Percentiles rank a stretch among this genome's conserved stretches.
These are phyloP conservation scores for Cryptosporidium meleagridis DNA, from an alignment of 169 alveolate genomes.

Conservation along the genomic window DNA sequence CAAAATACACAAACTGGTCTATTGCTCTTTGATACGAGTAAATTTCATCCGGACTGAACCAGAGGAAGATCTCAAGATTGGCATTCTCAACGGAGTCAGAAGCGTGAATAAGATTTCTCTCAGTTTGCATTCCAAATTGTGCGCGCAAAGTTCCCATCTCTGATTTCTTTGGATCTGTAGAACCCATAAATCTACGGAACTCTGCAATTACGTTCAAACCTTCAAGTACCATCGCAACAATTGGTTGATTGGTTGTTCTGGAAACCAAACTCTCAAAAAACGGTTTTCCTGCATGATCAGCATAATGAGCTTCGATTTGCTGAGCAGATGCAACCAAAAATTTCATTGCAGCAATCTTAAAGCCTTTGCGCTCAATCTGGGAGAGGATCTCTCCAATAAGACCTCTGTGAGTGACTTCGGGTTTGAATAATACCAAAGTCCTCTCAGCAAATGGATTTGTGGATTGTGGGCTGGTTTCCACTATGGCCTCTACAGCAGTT, in stretches of 20 bases:
- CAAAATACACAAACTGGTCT: conserved; percentile 37
- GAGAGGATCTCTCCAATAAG: conserved; percentile 36
- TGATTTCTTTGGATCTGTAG: conserved; percentile 58
- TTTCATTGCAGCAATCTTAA: conserved; percentile 65
- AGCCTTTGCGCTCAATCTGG: conserved; percentile 52
- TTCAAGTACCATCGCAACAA: conserved; percentile 57
- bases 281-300: conserved; percentile 51
- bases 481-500: background rate
- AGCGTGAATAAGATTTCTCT: conserved; percentile 66
- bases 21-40: conserved; percentile 37
- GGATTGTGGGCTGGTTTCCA: background rate
- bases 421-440: conserved; percentile 37
- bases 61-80: conserved; percentile 24
- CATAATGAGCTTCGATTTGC: conserved; percentile 57
- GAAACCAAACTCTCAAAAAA: conserved; percentile 33
- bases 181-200: conserved; percentile 73
- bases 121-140: conserved; percentile 62
- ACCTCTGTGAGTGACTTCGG: conserved; percentile 68
- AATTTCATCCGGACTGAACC: conserved; percentile 45
- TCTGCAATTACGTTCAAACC: conserved; percentile 51
- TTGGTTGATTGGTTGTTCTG: conserved; percentile 58
- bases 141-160: conserved; percentile 47
- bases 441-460: conserved; percentile 58
- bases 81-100: conserved; percentile 73
- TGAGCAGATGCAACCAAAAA: conserved; percentile 41